These are phyloP conservation scores for Glomus cerebriforme DNA, from an alignment of 192 early-diverging fungal species.

Conservation along the genomic window DNA sequence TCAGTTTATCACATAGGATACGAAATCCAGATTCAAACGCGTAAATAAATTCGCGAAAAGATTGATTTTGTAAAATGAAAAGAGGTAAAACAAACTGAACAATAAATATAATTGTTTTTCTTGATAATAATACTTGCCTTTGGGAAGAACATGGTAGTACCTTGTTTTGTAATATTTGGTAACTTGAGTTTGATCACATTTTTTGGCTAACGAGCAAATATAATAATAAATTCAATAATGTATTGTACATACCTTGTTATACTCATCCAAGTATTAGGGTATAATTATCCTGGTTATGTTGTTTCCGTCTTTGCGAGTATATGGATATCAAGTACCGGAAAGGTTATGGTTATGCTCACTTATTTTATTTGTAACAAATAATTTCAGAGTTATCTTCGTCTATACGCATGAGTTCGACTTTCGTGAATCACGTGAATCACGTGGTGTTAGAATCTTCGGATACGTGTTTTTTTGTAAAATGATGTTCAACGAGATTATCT, in stretches of 20 bases:
- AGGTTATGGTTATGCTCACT: too few species aligned
- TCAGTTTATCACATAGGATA: conserved; percentile 14
- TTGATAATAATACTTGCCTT: conserved; percentile 11
- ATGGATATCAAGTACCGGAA: too few species aligned
- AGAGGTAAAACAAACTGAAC: conserved; percentile 4
- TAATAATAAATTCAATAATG: background rate
- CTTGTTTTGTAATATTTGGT: background rate
- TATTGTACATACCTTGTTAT: conserved; percentile 1
- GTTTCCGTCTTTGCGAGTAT: too few species aligned
- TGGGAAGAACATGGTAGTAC: background rate
- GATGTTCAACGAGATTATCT: too few species aligned
- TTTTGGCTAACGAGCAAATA: conserved; percentile 14
- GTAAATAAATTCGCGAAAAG: conserved; percentile 6
- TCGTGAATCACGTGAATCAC: too few species aligned
- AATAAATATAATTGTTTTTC: conserved; percentile 9
- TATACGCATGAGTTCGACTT: too few species aligned
- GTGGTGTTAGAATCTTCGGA: too few species aligned
- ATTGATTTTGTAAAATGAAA: conserved; percentile 17
- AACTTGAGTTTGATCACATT: conserved; percentile 4
- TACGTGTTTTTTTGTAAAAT: too few species aligned
- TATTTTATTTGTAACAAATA: too few species aligned
- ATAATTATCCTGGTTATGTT: too few species aligned
- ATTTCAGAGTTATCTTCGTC: too few species aligned
- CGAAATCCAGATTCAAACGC: background rate
- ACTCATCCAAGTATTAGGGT: background rate